A percentile compares a stretch with the other conserved stretches of the same genome.
phyloP scores from a whole-genome alignment of 2,329 filamentous ascomycete genomes.

The Cercospora sojina region DNA sequence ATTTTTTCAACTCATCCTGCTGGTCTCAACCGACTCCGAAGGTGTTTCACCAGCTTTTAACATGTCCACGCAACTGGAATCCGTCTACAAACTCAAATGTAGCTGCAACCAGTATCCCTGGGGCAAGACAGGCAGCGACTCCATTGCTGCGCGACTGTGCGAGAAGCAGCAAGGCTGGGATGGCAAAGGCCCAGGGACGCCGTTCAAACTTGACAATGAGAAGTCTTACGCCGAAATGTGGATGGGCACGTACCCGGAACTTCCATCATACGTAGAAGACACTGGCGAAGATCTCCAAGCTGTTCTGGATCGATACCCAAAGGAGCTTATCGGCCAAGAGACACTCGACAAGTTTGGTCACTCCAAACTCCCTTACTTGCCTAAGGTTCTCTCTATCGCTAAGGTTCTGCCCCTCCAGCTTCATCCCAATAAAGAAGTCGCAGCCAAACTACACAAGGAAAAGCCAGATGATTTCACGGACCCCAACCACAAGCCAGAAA shows the following conservation, averaged over 20 bases:
- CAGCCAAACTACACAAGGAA: slow-evolving; percentile 61
- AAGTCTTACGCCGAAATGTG: slow-evolving; percentile 67
- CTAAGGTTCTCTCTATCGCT: slow-evolving; percentile 72
- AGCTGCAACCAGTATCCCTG: slow-evolving; percentile 62
- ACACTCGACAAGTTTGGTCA: slow-evolving; percentile 61
- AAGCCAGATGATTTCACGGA: slow-evolving; percentile 68
- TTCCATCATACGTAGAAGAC: slow-evolving; percentile 63
- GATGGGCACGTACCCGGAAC: slow-evolving; percentile 74
- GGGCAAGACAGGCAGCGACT: slow-evolving; percentile 67
- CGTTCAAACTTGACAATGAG: slow-evolving; percentile 64
- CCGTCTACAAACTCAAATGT: slow-evolving; percentile 56
- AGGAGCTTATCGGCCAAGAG: slow-evolving; percentile 62
- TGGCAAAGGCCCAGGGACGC: slow-evolving; percentile 40
- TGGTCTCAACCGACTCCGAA: not conserved
- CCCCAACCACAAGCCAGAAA: slow-evolving; percentile 77
- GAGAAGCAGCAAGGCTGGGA: slow-evolving; percentile 59
- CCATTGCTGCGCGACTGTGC: slow-evolving; percentile 65
- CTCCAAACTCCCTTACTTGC: slow-evolving; percentile 67
- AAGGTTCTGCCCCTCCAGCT: slow-evolving; percentile 75
- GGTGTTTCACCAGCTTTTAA: not conserved
- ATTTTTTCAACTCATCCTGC: not conserved
- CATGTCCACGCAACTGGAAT: slow-evolving; percentile 48
- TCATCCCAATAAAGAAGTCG: slow-evolving; percentile 69
- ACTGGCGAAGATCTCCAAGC: slow-evolving; percentile 65
- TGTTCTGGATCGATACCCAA: slow-evolving; percentile 61